Conservation (phyloP, 441 rosid species). For the Gossypium lobatum region DNA sequence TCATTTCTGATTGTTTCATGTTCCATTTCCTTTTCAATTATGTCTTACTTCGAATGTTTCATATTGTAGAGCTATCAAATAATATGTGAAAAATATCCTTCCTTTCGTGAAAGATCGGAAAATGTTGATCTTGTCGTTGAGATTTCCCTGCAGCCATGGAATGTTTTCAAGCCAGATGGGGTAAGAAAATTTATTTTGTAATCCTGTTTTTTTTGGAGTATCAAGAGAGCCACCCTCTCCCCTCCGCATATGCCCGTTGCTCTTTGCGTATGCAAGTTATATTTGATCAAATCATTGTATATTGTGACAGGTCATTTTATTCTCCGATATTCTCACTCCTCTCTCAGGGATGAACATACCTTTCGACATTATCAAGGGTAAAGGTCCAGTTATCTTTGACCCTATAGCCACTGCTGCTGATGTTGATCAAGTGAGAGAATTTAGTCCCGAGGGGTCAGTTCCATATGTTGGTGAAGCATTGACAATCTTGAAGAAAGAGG, state of each 20-base stretch:
- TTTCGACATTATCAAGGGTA: slow-evolving; percentile 88
- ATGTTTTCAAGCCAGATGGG: slow-evolving; percentile 90
- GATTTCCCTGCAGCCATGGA: slow-evolving; percentile 93
- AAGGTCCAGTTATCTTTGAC: slow-evolving; percentile 80
- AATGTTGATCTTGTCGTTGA: slow-evolving; percentile 90
- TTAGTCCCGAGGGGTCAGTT: slow-evolving; percentile 74
- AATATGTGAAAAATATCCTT: slow-evolving; percentile 81
- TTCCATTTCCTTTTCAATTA: background rate
- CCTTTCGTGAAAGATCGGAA: slow-evolving; percentile 89
- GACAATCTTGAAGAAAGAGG: slow-evolving; percentile 76
- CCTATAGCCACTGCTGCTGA: slow-evolving; percentile 61
- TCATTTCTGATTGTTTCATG: background rate
- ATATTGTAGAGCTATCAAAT: slow-evolving; percentile 71
- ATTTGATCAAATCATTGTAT: background rate
- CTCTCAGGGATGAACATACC: slow-evolving; percentile 98
- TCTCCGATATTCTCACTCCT: slow-evolving; percentile 94
- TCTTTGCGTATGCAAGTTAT: slow-evolving; percentile 5
- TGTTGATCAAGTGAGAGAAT: slow-evolving; percentile 74
- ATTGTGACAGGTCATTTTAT: slow-evolving; percentile 71
- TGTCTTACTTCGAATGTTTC: slow-evolving; percentile 14
- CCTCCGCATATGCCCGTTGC: background rate
- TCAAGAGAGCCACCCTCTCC: background rate
- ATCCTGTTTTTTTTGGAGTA: background rate
- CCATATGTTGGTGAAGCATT: slow-evolving; percentile 95
- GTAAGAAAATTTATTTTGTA: slow-evolving; percentile 33